Base-by-base conservation (phyloP, 2,329 filamentous ascomycete genomes). In the Fusarium hostae region DNA sequence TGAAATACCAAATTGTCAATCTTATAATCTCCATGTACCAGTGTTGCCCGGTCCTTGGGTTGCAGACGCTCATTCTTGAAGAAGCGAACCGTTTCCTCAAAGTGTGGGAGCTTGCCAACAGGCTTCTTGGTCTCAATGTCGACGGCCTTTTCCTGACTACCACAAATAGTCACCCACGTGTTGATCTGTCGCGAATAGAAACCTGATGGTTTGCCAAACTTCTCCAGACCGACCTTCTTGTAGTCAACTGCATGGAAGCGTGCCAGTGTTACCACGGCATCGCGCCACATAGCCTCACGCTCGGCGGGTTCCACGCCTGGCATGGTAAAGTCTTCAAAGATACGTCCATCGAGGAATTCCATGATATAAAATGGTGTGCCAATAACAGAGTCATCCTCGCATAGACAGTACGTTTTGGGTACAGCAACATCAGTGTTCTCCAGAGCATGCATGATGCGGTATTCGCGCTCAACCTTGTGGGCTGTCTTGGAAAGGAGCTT, bases 361-460 rank as follows among this genome's bases (percentile, higher is more conserved):
- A 99, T 98, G 78, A 98, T 91, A 84, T 99, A 98, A 82, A 98
- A 99, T 9, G 94, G 89, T 11, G 95, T 98, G 61, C 95, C 96
- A 70, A 98, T 86, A 40, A 98, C 86, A 63, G 82, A 83, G 43
- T 86, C 84, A 82, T 98, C 95, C 81, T 97, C 92, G 83, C 96
- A 99, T 22, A 98, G 88, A 77, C 91, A 92, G 80, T 94, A 92
- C 15, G 94, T 89, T 80, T 88, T 91, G 8, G 96, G 96, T 0
- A 97, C 94, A 0, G 95, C 93, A 12, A 98, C 94, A 79, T 93
- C 90, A 24, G 94, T 97, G 59, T 84, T 71, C 60, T 90, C 89
- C 35, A 98, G 87, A 5, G 95, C 95, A 79, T 93, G 90, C 78
- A 98, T 92, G 78, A 98, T 92, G 77, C 92, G 91, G 84, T 96